Conservation (phyloP, 257 asterid species). For the Echium plantagineum region DNA sequence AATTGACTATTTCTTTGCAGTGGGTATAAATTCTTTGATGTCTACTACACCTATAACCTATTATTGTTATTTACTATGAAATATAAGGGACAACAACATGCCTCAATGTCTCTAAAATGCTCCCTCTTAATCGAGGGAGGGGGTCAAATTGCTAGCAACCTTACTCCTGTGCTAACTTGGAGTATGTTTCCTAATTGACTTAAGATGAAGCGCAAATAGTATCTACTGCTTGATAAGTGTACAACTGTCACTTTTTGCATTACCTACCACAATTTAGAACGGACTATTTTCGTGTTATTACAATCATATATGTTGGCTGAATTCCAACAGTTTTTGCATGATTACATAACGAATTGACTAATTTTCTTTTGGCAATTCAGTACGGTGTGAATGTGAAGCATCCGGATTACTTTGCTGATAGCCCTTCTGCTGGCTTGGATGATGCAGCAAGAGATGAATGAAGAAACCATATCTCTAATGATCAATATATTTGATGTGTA, state of each 20-base stretch:
- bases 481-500: not conserved
- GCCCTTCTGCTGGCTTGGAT: constrained; percentile 84
- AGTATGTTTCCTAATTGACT: too few relatives aligned
- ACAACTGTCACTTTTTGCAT: too few relatives aligned
- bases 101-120: too few relatives aligned
- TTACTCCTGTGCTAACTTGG: too few relatives aligned
- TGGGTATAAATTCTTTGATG: not conserved
- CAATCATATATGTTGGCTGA: not conserved
- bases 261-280: too few relatives aligned
- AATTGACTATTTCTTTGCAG: constrained; percentile 9
- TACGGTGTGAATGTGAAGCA: constrained; percentile 89
- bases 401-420: constrained; percentile 88
- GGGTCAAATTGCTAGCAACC: too few relatives aligned
- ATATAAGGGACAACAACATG: not conserved
- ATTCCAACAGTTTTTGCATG: not conserved
- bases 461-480: constrained; percentile 1
- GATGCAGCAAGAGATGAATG: constrained; percentile 61
- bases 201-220: too few relatives aligned
- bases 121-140: too few relatives aligned
- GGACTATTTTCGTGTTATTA: too few relatives aligned
- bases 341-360: not conserved
- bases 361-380: constrained; percentile 34
- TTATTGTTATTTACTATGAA: not conserved
- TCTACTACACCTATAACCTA: not conserved
- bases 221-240: too few relatives aligned